A percentile compares a stretch with the other conserved stretches of the same genome.
phyloP scores from a whole-genome alignment of 1,284 basidiomycete genomes.

The Rhodofomes roseus region DNA sequence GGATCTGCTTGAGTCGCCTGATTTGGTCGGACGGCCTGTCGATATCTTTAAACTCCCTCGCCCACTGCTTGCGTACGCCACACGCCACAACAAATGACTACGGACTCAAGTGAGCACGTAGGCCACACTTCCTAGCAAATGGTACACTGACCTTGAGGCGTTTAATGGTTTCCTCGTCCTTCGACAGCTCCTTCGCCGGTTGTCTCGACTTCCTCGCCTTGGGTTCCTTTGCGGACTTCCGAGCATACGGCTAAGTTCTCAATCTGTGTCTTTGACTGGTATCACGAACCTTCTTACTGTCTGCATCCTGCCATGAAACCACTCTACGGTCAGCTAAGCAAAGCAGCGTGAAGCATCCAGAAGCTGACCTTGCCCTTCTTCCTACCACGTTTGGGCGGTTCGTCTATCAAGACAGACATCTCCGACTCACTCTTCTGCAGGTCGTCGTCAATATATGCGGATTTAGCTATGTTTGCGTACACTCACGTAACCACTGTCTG shows the following conservation, averaged over 20 bases:
- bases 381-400: conserved; percentile 38
- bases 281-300: neutral
- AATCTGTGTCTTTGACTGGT: neutral
- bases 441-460: neutral
- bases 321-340: too few relatives aligned
- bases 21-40: conserved; percentile 64
- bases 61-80: conserved; percentile 80
- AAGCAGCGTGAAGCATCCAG: too few relatives aligned
- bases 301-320: neutral
- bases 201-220: conserved; percentile 25
- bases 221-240: conserved; percentile 10
- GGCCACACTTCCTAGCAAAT: neutral
- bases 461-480: neutral
- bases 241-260: neutral
- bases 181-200: conserved; percentile 24
- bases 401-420: conserved; percentile 56
- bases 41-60: conserved; percentile 66
- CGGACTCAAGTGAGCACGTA: neutral
- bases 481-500: conserved; percentile 7
- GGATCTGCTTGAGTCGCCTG: conserved; percentile 56
- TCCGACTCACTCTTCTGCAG: conserved; percentile 54
- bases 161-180: conserved; percentile 34
- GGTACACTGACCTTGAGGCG: conserved; percentile 29
- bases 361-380: conserved; percentile 13
- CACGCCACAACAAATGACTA: conserved; percentile 74